Percentiles rank a stretch among this genome's conserved stretches.
Evolutionary conservation across 2,329 filamentous ascomycete species (phyloP).

Genomic region (Fusarium sp.): DNA sequence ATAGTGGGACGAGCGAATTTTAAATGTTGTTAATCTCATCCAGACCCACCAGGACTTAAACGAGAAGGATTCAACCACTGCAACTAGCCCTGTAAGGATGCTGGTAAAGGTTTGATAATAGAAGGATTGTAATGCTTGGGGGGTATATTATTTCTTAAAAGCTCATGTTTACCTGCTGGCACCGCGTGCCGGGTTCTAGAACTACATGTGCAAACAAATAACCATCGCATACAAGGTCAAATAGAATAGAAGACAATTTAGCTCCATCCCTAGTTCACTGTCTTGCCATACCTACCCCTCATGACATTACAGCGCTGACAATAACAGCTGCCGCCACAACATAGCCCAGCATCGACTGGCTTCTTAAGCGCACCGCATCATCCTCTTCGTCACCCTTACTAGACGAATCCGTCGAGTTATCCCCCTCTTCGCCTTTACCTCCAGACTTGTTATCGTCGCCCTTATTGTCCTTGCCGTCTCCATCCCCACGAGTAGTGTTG

Average conservation of each 20-base stretch:
- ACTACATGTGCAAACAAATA: too few species aligned
- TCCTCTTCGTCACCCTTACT: slow-evolving; percentile 34
- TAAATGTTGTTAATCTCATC: neutral
- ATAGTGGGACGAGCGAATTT: slow-evolving; percentile 5
- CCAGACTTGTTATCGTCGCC: neutral
- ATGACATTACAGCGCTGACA: slow-evolving; percentile 11
- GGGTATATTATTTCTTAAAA: too few species aligned
- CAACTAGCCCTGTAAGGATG: neutral
- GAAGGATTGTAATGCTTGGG: too few species aligned
- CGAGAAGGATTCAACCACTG: slow-evolving; percentile 3
- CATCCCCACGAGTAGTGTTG: neutral
- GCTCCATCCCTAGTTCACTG: too few species aligned
- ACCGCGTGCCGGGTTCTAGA: too few species aligned
- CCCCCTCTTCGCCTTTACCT: neutral
- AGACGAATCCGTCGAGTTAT: slow-evolving; percentile 4
- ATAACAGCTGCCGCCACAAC: slow-evolving; percentile 21
- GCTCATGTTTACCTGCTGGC: too few species aligned
- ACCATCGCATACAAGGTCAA: too few species aligned
- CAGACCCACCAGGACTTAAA: neutral
- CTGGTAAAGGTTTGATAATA: too few species aligned
- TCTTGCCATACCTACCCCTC: neutral
- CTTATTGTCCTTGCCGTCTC: neutral
- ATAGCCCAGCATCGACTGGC: slow-evolving; percentile 22
- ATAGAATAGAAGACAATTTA: too few species aligned
- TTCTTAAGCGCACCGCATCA: slow-evolving; percentile 7